These are phyloP conservation scores for Chaetoceros tenuissimus DNA, from an alignment of 108 stramenopile genomes.

Conservation along the genomic window DNA sequence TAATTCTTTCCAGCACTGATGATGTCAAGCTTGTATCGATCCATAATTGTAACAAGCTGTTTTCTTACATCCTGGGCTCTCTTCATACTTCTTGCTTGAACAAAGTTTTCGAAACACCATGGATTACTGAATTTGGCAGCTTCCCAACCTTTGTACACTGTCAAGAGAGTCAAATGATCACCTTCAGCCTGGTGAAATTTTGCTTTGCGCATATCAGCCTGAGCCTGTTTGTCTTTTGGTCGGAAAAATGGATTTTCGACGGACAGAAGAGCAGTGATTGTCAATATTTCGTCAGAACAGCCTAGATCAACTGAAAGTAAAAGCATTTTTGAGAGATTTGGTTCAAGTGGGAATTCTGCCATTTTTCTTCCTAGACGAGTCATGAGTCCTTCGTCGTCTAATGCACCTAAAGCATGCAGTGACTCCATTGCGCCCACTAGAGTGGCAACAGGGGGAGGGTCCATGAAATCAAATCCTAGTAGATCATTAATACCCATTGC, in stretches of 20 bases:
- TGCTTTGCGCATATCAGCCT: slow-evolving; percentile 99
- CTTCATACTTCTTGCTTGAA: slow-evolving; percentile 94
- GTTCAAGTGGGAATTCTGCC: slow-evolving; percentile 99
- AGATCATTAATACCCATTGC: slow-evolving; percentile 98
- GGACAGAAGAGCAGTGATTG: slow-evolving; percentile 93
- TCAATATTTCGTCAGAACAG: slow-evolving; percentile 96
- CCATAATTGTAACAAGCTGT: slow-evolving; percentile 98
- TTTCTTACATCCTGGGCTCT: slow-evolving; percentile 98
- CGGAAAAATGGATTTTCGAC: slow-evolving; percentile 98
- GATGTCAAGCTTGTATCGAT: slow-evolving; percentile 92
- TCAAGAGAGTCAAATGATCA: slow-evolving; percentile 93
- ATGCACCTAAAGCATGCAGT: slow-evolving; percentile 90
- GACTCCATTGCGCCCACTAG: slow-evolving; percentile 94
- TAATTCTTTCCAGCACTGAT: slow-evolving; percentile 94
- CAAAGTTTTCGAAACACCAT: slow-evolving; percentile 99
- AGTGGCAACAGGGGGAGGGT: slow-evolving; percentile 95
- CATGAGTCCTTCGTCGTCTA: slow-evolving; percentile 96
- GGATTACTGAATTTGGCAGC: slow-evolving; percentile 88
- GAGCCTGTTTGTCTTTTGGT: slow-evolving; percentile 96
- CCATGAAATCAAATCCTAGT: slow-evolving; percentile 98
- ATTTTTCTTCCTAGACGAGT: slow-evolving; percentile 92
- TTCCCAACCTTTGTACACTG: slow-evolving; percentile 97
- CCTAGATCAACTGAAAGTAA: slow-evolving; percentile 93
- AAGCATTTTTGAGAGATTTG: slow-evolving; percentile 92
- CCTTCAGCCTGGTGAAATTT: slow-evolving; percentile 99